Base-by-base conservation (phyloP, 495 filamentous ascomycete species). In the Hypoxylon fuscum region DNA sequence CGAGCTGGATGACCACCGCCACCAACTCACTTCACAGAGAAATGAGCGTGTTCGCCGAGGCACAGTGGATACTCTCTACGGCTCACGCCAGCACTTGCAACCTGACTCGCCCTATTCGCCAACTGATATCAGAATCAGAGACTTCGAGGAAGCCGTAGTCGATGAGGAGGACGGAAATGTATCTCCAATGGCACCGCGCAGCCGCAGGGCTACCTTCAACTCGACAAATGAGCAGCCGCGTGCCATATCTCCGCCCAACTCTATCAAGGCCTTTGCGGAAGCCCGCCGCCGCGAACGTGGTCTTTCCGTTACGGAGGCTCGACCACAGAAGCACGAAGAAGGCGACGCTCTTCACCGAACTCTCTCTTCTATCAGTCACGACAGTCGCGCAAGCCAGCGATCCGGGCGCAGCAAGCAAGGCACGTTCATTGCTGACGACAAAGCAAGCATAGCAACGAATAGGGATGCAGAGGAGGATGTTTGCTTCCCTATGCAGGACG, bases 241-340 rank as follows among this genome's bases (percentile, higher is more conserved):
- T 21, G 91, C 90, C 1, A 80, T 83, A 0, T 98, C 96, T 14
- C 93, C 93, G 9, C 93, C 95, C 1, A 98, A 97, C 72, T 98
- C 95, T 2, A 95, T 98, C 20, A 94, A 97, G 73, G 95, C 95
- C 12, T 98, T 98, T 73, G 96, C 94, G 2, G 92, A 95, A 61
- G 85, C 85, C 34, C 79, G 85, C 29, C 82, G 83, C 17, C 79
- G 83, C 10, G 83, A 86, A 56, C 77, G 80, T 14, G 81, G 80
- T n/a, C 66, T 84, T 9, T 87, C 85, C 12, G 67, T 78, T 48
- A 78, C 77, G 1, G 81, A 83, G 20, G 50, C 55, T 6, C 74
- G 68, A 45, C 53, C 64, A 0, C 72, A 74, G 38, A 71, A 70
- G 45, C 77, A 75, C 32, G 77, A 79, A 2, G 91, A 92, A 15